A percentile compares a stretch with the other conserved stretches of the same genome.
Conservation (phyloP, 1,284 basidiomycete genomes). For the Ganoderma boninense region DNA sequence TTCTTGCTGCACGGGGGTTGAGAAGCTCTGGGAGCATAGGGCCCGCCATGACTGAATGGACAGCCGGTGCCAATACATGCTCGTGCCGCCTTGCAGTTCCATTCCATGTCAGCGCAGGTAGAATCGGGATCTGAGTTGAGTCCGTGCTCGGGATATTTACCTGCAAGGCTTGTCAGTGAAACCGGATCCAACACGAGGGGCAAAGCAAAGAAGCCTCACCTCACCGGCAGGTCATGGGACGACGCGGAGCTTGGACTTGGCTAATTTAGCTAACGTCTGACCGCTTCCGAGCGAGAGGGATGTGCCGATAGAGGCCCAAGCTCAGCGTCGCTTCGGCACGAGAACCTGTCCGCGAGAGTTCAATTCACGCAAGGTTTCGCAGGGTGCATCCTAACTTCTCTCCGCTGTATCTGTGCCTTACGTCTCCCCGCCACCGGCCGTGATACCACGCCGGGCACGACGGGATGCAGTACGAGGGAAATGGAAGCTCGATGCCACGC, state of each 20-base stretch:
- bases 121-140: slow-evolving; percentile 5
- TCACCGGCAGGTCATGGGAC: slow-evolving; percentile 13
- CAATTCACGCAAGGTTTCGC: slow-evolving; percentile 5
- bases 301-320: slow-evolving; percentile 2
- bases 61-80: neutral
- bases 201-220: neutral
- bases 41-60: neutral
- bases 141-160: neutral
- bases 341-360: slow-evolving; percentile 11
- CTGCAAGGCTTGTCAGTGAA: neutral
- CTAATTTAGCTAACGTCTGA: slow-evolving; percentile 2
- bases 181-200: neutral
- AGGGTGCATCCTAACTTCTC: neutral
- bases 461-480: slow-evolving; percentile 2
- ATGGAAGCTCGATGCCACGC: slow-evolving; percentile 17
- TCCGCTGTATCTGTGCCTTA: slow-evolving; percentile 13
- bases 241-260: slow-evolving; percentile 3
- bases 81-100: neutral
- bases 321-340: slow-evolving; percentile 13
- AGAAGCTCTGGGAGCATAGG: neutral
- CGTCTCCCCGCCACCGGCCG: slow-evolving; percentile 1
- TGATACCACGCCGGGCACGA: neutral
- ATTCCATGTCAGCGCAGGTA: neutral
- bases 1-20: neutral
- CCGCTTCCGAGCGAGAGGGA: slow-evolving; percentile 18